These are phyloP conservation scores for Skeletonema costatum DNA, from an alignment of 108 stramenopile species.

Conservation along the genomic window DNA sequence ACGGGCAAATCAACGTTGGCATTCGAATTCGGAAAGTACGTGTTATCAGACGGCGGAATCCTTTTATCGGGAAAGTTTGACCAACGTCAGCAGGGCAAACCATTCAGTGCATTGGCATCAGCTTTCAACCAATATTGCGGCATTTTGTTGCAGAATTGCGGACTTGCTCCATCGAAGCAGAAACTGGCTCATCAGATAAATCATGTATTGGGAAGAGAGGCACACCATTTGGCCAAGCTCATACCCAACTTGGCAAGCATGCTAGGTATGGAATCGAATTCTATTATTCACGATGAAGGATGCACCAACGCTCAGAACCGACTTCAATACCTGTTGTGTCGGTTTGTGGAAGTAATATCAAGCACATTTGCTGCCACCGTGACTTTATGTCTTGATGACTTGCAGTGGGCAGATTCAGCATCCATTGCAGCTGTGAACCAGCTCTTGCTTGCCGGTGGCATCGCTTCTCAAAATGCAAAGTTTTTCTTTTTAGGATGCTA, in stretches of 20 bases:
- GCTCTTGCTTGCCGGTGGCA: neutral
- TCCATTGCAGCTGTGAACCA: constrained; percentile 12
- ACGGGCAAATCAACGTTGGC: constrained; percentile 8
- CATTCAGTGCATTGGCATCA: constrained; percentile 1
- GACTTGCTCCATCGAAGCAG: neutral
- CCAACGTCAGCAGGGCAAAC: constrained; percentile 13
- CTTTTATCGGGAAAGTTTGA: constrained; percentile 29
- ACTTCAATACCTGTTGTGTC: constrained; percentile 27
- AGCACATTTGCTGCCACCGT: constrained; percentile 11
- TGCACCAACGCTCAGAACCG: constrained; percentile 27
- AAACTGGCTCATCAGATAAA: neutral
- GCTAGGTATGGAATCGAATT: neutral
- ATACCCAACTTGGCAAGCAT: constrained; percentile 21
- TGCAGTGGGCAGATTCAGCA: constrained; percentile 5
- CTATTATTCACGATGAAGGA: neutral
- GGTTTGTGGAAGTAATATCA: constrained; percentile 28
- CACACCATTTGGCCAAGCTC: constrained; percentile 10
- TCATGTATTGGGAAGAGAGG: neutral
- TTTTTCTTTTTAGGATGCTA: constrained; percentile 18
- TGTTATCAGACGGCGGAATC: neutral
- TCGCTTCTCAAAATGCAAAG: neutral
- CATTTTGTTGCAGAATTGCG: neutral
- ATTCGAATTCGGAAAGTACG: neutral
- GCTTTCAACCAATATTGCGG: constrained; percentile 14
- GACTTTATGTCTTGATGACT: constrained; percentile 25